Percentiles rank a stretch among this genome's conserved stretches.
These are phyloP conservation scores for sweet orange (Citrus sinensis) DNA, from an alignment of 345 rosid genomes.

Conservation along the genomic window DVS_A1.0 CM039161.1:23206501-23207000, in stretches of 20 bases:
- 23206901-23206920: background rate
- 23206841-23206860: background rate
- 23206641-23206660: slow-evolving; percentile 73
- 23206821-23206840: background rate
- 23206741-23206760: background rate
- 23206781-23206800: too few relatives aligned
- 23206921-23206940: background rate
- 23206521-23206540: slow-evolving; percentile 89
- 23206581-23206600: slow-evolving; percentile 71
- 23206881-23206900: background rate
- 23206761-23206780: background rate
- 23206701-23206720: background rate
- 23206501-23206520: slow-evolving; percentile 73
- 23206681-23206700: background rate
- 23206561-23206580: slow-evolving; percentile 85
- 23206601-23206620: slow-evolving; percentile 75
- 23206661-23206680: slow-evolving; percentile 54
- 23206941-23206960: background rate
- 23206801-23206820: too few relatives aligned
- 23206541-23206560: slow-evolving; percentile 82
- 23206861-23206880: background rate
- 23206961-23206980: background rate
- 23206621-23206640: slow-evolving; percentile 79
- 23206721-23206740: background rate
- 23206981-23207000: background rate